A percentile compares a stretch with the other conserved stretches of the same genome.
phyloP scores from a whole-genome alignment of 129 eudicot genomes.

The Dittrichia graveolens region DNA sequence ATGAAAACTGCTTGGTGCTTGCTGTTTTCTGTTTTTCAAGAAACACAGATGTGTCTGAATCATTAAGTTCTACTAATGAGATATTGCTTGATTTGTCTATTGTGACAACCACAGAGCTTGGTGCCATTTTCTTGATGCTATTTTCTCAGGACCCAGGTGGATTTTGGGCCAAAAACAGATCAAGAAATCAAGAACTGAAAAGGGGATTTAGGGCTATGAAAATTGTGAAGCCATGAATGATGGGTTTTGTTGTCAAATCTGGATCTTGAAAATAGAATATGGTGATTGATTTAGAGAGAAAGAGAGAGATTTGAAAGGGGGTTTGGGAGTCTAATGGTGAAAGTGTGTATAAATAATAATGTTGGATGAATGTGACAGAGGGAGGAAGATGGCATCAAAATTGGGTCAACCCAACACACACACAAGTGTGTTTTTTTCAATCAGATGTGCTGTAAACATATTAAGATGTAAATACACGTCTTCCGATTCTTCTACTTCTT shows the following conservation, averaged over 20 bases:
- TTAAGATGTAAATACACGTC: slow-evolving; percentile 40
- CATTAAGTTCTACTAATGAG: slow-evolving; percentile 54
- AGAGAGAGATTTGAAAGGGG: slow-evolving; percentile 25
- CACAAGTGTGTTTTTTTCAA: slow-evolving; percentile 19
- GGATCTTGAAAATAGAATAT: slow-evolving; percentile 40
- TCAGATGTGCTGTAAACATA: slow-evolving; percentile 39
- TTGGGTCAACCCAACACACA: slow-evolving; percentile 31
- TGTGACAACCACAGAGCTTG: slow-evolving; percentile 53
- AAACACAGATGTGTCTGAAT: slow-evolving; percentile 41
- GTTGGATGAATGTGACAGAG: slow-evolving; percentile 28
- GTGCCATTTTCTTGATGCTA: slow-evolving; percentile 41
- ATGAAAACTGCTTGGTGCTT: slow-evolving; percentile 69
- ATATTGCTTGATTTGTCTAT: slow-evolving; percentile 49
- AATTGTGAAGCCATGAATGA: slow-evolving; percentile 19
- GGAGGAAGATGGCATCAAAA: slow-evolving; percentile 11
- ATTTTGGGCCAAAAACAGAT: slow-evolving; percentile 10
- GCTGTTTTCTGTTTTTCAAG: slow-evolving; percentile 68
- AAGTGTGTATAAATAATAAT: slow-evolving; percentile 29
- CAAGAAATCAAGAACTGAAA: not conserved
- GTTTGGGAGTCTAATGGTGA: not conserved
- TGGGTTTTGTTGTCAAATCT: slow-evolving; percentile 11
- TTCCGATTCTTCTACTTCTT: slow-evolving; percentile 6
- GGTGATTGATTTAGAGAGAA: slow-evolving; percentile 19
- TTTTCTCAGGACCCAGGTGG: slow-evolving; percentile 28
- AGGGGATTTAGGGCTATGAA: slow-evolving; percentile 9